These are phyloP conservation scores for Lagerstroemia speciosa DNA, from an alignment of 345 rosid genomes.

Conservation along the genomic window DNA sequence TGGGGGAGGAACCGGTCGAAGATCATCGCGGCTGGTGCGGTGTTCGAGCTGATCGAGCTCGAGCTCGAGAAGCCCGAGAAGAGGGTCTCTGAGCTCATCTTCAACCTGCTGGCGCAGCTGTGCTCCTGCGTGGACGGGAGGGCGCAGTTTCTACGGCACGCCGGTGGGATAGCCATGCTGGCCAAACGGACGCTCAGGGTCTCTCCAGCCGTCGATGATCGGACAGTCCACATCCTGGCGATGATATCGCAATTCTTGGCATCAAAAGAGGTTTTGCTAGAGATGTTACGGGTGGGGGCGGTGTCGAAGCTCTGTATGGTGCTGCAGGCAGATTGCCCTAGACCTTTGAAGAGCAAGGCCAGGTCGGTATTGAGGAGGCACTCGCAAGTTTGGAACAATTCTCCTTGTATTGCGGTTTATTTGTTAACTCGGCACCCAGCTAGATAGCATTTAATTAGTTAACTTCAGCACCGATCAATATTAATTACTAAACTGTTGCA, in stretches of 20 bases:
- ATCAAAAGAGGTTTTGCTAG: slow-evolving; percentile 20
- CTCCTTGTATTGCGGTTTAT: slow-evolving; percentile 51
- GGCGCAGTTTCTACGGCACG: slow-evolving; percentile 28
- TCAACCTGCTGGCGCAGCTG: slow-evolving; percentile 32
- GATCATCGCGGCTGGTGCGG: slow-evolving; percentile 32
- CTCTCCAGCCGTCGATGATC: slow-evolving; percentile 39
- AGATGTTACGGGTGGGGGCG: slow-evolving; percentile 54
- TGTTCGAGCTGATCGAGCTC: slow-evolving; percentile 36
- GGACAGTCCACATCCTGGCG: slow-evolving; percentile 29
- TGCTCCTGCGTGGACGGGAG: slow-evolving; percentile 46
- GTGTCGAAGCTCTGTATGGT: slow-evolving; percentile 63
- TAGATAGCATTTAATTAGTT: slow-evolving; percentile 3
- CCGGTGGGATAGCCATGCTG: slow-evolving; percentile 40
- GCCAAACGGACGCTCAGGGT: slow-evolving; percentile 43
- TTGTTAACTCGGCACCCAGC: slow-evolving; percentile 30
- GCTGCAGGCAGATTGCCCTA: slow-evolving; percentile 38
- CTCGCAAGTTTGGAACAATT: slow-evolving; percentile 38
- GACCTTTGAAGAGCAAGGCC: slow-evolving; percentile 36
- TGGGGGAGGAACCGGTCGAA: slow-evolving; percentile 33
- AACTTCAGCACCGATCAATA: neutral
- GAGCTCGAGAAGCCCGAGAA: slow-evolving; percentile 41
- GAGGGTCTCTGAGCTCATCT: slow-evolving; percentile 31
- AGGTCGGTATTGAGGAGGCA: slow-evolving; percentile 35
- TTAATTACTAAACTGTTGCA: neutral
- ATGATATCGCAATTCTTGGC: slow-evolving; percentile 28